Conservation (phyloP, 2,329 filamentous ascomycete species). For the Calonectria pseudoreteaudii region DNA sequence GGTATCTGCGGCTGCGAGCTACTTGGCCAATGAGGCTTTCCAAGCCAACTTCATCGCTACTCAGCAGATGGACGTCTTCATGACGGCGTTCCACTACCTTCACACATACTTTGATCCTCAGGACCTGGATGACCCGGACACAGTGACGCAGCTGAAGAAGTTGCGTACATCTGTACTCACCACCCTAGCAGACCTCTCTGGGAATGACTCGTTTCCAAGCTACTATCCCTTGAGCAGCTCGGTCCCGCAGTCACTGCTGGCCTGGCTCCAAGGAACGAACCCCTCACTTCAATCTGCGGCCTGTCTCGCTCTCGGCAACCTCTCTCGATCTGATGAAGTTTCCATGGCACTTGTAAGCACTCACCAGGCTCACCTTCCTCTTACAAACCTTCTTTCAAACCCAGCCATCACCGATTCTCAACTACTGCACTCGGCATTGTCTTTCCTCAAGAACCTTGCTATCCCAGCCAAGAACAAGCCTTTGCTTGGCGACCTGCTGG, state of each 20-base stretch:
- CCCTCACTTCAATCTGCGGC: conserved; percentile 65
- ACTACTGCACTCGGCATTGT: conserved; percentile 67
- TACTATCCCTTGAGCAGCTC: conserved; percentile 56
- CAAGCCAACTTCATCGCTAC: conserved; percentile 60
- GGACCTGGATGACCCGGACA: conserved; percentile 59
- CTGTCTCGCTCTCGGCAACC: conserved; percentile 71
- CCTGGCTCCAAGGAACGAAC: conserved; percentile 59
- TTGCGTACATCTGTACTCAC: conserved; percentile 64
- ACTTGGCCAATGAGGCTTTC: conserved; percentile 65
- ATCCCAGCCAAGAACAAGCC: conserved; percentile 68
- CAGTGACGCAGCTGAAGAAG: conserved; percentile 57
- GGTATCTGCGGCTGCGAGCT: conserved; percentile 64
- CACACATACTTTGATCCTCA: conserved; percentile 55
- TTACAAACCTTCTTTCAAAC: conserved; percentile 59
- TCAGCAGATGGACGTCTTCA: conserved; percentile 55
- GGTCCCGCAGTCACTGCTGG: conserved; percentile 55
- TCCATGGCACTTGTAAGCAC: conserved; percentile 62
- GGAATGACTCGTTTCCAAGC: conserved; percentile 58
- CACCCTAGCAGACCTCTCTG: conserved; percentile 64
- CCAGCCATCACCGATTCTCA: conserved; percentile 57
- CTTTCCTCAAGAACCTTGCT: conserved; percentile 74
- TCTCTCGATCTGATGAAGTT: conserved; percentile 68
- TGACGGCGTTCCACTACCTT: conserved; percentile 61
- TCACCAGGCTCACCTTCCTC: conserved; percentile 54
- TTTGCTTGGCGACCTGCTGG: conserved; percentile 61